Conservation (phyloP, 2,329 filamentous ascomycete species). For the Elsinoe australis region DNA sequence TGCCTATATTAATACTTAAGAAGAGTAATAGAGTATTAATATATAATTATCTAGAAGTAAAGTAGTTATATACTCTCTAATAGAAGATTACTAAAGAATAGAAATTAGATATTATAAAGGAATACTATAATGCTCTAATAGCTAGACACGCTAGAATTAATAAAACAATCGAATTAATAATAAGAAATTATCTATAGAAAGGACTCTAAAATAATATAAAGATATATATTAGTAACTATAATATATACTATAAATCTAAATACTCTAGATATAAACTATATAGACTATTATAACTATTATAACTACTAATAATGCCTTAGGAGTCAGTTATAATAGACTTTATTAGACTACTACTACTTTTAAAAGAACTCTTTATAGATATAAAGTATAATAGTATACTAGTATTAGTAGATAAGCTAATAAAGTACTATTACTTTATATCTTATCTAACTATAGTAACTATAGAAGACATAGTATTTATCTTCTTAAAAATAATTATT, state of each 20-base stretch:
- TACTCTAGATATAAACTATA: background rate
- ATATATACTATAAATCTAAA: slow-evolving; percentile 4
- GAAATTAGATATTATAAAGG: background rate
- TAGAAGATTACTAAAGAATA: background rate
- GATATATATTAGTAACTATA: background rate
- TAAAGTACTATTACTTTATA: slow-evolving; percentile 11
- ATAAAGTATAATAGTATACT: slow-evolving; percentile 13
- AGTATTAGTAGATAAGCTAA: background rate
- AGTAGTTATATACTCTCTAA: background rate
- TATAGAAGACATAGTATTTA: background rate
- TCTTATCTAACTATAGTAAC: background rate
- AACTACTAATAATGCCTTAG: background rate
- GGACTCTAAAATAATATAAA: slow-evolving; percentile 1
- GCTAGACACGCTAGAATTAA: background rate
- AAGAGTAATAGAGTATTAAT: slow-evolving; percentile 2
- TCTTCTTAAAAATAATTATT: slow-evolving; percentile 13
- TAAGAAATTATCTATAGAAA: slow-evolving; percentile 7
- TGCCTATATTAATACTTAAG: background rate
- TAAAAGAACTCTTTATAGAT: slow-evolving; percentile 2
- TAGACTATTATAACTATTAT: background rate
- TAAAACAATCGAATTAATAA: slow-evolving; percentile 10
- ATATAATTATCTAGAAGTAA: background rate
- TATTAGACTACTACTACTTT: background rate
- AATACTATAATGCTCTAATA: slow-evolving; percentile 1
- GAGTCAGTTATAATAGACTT: slow-evolving; percentile 8